Conservation (phyloP, 441 rosid genomes). For the Euphorbia celastroides region DNA sequence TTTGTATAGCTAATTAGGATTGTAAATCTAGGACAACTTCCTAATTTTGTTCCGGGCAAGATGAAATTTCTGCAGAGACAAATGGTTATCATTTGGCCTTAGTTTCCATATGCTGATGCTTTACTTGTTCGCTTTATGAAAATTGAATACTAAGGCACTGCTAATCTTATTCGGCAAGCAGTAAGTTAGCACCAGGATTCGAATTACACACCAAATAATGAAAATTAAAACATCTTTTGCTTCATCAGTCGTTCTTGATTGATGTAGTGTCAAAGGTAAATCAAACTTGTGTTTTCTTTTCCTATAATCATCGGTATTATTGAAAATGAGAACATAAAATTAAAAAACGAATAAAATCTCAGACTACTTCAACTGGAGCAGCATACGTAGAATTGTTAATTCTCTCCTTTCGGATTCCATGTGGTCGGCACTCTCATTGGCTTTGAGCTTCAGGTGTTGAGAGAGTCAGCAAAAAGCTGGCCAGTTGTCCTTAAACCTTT, state of each 20-base stretch:
- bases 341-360: conserved; percentile 21
- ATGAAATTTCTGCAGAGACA: background rate
- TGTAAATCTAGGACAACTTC: conserved; percentile 30
- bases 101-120: background rate
- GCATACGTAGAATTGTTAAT: conserved; percentile 32
- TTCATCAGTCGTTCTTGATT: background rate
- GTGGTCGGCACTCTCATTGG: conserved; percentile 17
- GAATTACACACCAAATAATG: conserved; percentile 18
- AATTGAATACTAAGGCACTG: background rate
- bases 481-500: conserved; percentile 25
- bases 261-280: background rate
- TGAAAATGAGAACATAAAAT: conserved; percentile 25
- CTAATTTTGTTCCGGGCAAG: background rate
- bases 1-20: background rate
- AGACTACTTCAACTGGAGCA: conserved; percentile 20
- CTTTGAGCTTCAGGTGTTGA: conserved; percentile 17
- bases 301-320: conserved; percentile 21
- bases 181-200: background rate
- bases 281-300: conserved; percentile 13
- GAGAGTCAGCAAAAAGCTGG: conserved; percentile 71
- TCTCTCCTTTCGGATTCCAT: conserved; percentile 12
- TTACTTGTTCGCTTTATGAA: conserved; percentile 4
- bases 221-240: background rate
- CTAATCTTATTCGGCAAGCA: background rate
- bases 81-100: background rate